Conservation (phyloP, 2,329 filamentous ascomycete genomes). For the Seiridium unicorne region DNA sequence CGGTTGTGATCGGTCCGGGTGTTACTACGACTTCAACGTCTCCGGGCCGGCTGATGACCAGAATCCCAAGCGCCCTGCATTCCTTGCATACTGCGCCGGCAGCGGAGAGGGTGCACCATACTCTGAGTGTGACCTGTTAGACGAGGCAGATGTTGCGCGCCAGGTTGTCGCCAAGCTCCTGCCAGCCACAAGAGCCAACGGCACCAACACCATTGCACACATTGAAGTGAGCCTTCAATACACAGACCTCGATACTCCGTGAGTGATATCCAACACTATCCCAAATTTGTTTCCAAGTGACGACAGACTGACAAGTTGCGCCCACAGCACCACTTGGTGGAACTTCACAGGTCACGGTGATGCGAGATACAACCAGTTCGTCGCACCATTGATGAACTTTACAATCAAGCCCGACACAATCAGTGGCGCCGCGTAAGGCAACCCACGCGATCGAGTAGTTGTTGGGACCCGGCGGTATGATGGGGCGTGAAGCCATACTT, state of each 20-base stretch:
- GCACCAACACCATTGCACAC: conserved; percentile 13
- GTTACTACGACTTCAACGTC: conserved; percentile 30
- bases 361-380: conserved; percentile 24
- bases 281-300: background rate
- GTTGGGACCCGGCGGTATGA: background rate
- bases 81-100: conserved; percentile 29
- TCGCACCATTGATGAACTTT: conserved; percentile 23
- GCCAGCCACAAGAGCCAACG: conserved; percentile 12
- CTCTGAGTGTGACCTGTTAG: conserved; percentile 20
- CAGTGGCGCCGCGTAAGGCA: conserved; percentile 21
- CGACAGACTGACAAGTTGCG: background rate
- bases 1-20: conserved; percentile 16
- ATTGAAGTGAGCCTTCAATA: conserved; percentile 30
- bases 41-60: conserved; percentile 23
- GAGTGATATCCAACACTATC: conserved; percentile 14
- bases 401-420: conserved; percentile 26
- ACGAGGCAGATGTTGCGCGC: conserved; percentile 18
- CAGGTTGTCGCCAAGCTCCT: conserved; percentile 28
- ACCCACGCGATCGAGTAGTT: background rate
- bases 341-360: conserved; percentile 29
- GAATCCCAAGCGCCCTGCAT: conserved; percentile 24
- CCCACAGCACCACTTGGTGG: conserved; percentile 25
- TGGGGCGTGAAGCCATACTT: background rate
- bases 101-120: conserved; percentile 24
- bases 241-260: conserved; percentile 23